These are phyloP conservation scores for Podaxis rugospora DNA, from an alignment of 768 basidiomycete genomes.

Conservation along the genomic window DNA sequence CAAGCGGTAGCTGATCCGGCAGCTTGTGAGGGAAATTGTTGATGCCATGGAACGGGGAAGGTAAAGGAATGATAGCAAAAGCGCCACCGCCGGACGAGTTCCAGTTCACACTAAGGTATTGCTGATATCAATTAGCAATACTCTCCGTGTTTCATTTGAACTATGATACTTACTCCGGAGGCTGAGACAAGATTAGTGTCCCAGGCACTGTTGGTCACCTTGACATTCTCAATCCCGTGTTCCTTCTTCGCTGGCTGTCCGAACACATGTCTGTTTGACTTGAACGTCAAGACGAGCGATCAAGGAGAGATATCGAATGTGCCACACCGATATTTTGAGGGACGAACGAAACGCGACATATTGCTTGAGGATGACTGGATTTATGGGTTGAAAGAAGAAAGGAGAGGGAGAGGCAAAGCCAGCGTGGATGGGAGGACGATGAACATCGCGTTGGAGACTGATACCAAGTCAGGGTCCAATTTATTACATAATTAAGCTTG, in stretches of 20 bases:
- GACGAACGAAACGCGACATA: slow-evolving; percentile 85
- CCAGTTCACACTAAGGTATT: slow-evolving; percentile 94
- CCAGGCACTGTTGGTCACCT: slow-evolving; percentile 88
- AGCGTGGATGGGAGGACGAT: slow-evolving; percentile 5
- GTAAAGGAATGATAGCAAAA: slow-evolving; percentile 89
- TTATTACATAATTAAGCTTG: slow-evolving; percentile 8
- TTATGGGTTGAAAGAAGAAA: background rate
- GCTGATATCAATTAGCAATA: slow-evolving; percentile 28
- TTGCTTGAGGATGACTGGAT: background rate
- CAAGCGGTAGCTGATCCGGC: slow-evolving; percentile 89
- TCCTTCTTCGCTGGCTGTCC: slow-evolving; percentile 87
- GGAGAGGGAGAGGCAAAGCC: background rate
- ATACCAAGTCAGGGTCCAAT: background rate
- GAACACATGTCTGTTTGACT: slow-evolving; percentile 75
- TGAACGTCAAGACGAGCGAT: slow-evolving; percentile 7
- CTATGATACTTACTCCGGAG: slow-evolving; percentile 57
- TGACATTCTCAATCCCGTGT: slow-evolving; percentile 74
- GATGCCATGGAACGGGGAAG: slow-evolving; percentile 58
- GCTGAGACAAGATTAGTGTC: slow-evolving; percentile 92
- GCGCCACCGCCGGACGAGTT: slow-evolving; percentile 90
- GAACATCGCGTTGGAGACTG: slow-evolving; percentile 4
- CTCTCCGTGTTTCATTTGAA: background rate
- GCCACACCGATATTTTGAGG: slow-evolving; percentile 79
- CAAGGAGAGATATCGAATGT: slow-evolving; percentile 14
- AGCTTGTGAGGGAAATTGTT: slow-evolving; percentile 68